These are phyloP conservation scores for Wickerhamomyces canadensis DNA, from an alignment of 805 yeast genomes.

Conservation along the genomic window DNA sequence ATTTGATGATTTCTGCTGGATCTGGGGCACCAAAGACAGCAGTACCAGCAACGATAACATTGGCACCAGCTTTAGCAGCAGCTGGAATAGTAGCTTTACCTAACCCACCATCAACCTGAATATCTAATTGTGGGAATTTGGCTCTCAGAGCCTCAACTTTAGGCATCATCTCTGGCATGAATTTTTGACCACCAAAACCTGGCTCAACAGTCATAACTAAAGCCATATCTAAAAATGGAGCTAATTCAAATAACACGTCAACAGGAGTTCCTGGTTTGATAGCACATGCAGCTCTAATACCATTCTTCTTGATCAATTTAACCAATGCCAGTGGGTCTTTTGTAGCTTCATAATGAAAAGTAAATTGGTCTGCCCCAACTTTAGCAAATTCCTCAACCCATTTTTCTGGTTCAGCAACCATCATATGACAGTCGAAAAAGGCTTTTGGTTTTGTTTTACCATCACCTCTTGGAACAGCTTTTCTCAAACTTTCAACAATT, in stretches of 20 bases:
- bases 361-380: slow-evolving; percentile 93
- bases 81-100: slow-evolving; percentile 77
- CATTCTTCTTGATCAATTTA: slow-evolving; percentile 65
- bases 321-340: slow-evolving; percentile 70
- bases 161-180: slow-evolving; percentile 95
- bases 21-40: slow-evolving; percentile 82
- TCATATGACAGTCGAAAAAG: slow-evolving; percentile 95
- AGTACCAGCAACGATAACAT: slow-evolving; percentile 97
- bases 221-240: slow-evolving; percentile 84
- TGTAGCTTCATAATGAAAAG: slow-evolving; percentile 94
- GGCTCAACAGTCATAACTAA: slow-evolving; percentile 98
- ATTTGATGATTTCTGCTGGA: slow-evolving; percentile 69
- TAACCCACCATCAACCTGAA: slow-evolving; percentile 96
- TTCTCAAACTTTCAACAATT: slow-evolving; percentile 70
- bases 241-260: slow-evolving; percentile 71
- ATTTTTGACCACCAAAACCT: slow-evolving; percentile 97
- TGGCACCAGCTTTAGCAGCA: slow-evolving; percentile 97
- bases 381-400: slow-evolving; percentile 92
- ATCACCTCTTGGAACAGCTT: slow-evolving; percentile 62
- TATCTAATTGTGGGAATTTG: slow-evolving; percentile 72
- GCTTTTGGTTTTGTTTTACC: slow-evolving; percentile 40
- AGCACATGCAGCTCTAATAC: slow-evolving; percentile 94
- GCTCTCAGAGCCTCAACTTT: slow-evolving; percentile 76
- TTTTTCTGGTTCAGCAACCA: slow-evolving; percentile 87
- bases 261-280: slow-evolving; percentile 91